phyloP scores from a whole-genome alignment of 257 asterid species.

The Capsicum pubescens region DNA sequence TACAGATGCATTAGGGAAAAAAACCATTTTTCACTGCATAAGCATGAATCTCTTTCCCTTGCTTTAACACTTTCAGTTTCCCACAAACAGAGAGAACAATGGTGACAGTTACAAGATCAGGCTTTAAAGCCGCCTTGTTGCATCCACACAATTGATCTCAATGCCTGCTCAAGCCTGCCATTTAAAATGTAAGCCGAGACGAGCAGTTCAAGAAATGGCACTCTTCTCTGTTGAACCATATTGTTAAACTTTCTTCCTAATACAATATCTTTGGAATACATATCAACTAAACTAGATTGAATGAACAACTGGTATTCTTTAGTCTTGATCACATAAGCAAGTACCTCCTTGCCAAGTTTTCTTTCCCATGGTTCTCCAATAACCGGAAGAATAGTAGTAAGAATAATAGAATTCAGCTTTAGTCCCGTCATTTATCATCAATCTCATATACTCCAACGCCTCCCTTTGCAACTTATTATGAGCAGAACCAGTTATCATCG shows the following conservation, averaged over 20 bases:
- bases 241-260: constrained; percentile 82
- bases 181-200: constrained; percentile 74
- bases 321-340: constrained; percentile 78
- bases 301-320: constrained; percentile 69
- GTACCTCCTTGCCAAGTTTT: constrained; percentile 76
- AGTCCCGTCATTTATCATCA: constrained; percentile 66
- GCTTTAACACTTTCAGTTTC: constrained; percentile 60
- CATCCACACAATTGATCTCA: constrained; percentile 86
- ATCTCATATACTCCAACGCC: constrained; percentile 72
- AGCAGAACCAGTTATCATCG: constrained; percentile 87
- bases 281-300: constrained; percentile 81
- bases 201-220: constrained; percentile 84
- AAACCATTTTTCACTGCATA: constrained; percentile 66
- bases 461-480: constrained; percentile 78
- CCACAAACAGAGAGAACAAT: constrained; percentile 93
- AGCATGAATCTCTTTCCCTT: constrained; percentile 81
- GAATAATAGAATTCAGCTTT: constrained; percentile 68
- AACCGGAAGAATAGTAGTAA: constrained; percentile 72
- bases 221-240: constrained; percentile 70
- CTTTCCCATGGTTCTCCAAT: constrained; percentile 65
- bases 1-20: constrained; percentile 54
- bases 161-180: constrained; percentile 83
- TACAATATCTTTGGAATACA: constrained; percentile 86
- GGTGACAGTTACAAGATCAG: constrained; percentile 83
- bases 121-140: constrained; percentile 90